Base-by-base conservation (phyloP, 192 early-diverging fungal species). In the Entomortierella lignicola region DNA sequence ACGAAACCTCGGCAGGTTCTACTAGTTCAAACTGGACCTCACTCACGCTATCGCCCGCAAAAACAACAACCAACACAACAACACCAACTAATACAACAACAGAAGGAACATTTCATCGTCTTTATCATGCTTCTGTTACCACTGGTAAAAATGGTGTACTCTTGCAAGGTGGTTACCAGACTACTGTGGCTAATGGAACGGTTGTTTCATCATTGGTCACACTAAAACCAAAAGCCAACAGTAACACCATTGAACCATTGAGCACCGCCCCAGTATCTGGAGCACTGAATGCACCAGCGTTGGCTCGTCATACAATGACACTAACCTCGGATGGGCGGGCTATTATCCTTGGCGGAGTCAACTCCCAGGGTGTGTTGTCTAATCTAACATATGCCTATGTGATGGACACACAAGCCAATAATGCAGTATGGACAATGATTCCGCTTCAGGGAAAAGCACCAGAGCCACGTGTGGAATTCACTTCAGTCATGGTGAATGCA, bases 241-340 rank as follows among this genome's bases (percentile, higher is more conserved):
- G 23, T 1, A 41, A 26, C 20, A 21, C 23, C 37, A 42, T 74
- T 47, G 44, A 48, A 31, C 71, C 61, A 15, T 30, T 23, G 17
- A 29, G 13, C 2, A 39, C 53, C 18, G 54, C 54, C 25, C n/a
- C 61, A 8, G 63, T 72, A 7, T 74, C 72, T 10, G 2, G 47
- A 6, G 72, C 72, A 12, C 43, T 12, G 3, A 60, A 61, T 48
- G 31, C 72, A n/a, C 72, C 72, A 1, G 50, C 63, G 4, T 27
- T 74, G 8, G 72, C 72, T 6, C 56, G 63, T 21, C 72, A 74
- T 41, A 74, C 72, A 30, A 66, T 74, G 72, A 74, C 72, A 1
- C 30, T 74, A 41, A 74, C 59, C 0, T 41, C 58, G 0, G 52
- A 62, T 58, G 72, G 72, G 7, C 55, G 25, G 20, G 72, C 72